Evolutionary conservation across 345 rosid species (phyloP).

Genomic region (Eucalyptus caleyi): DNA sequence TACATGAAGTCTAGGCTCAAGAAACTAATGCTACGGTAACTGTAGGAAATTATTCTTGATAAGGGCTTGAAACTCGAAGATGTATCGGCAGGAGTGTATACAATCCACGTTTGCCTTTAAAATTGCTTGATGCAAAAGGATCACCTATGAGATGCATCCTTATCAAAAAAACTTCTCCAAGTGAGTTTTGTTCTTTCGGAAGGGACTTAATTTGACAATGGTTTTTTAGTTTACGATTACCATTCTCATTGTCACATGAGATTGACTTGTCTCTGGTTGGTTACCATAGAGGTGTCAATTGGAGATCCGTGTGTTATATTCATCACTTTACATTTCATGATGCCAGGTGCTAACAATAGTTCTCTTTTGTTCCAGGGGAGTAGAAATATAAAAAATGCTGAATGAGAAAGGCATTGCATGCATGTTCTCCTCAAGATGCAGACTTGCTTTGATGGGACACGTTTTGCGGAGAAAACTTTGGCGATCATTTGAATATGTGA

Average conservation of each 20-base stretch:
- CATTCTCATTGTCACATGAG: no score
- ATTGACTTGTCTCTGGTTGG: no score
- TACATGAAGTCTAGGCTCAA: not conserved
- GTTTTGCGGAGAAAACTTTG: no score
- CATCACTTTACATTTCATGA: not conserved
- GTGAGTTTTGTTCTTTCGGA: no score
- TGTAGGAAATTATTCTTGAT: not conserved
- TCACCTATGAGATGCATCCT: no score
- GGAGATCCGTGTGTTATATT: not conserved
- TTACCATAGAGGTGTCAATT: not conserved
- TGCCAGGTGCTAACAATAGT: not conserved
- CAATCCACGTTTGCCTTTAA: not conserved
- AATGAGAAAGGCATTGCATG: not conserved
- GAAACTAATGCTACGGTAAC: not conserved
- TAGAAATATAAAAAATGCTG: not conserved
- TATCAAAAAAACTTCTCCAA: no score
- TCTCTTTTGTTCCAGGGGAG: not conserved
- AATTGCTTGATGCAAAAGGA: not conserved
- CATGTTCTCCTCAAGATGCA: not conserved
- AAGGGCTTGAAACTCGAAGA: not conserved
- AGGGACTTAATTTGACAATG: no score
- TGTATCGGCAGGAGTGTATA: fast-evolving
- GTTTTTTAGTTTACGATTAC: no score
- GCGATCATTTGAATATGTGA: no score
- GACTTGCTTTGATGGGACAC: not conserved